phyloP scores from a whole-genome alignment of 1,284 basidiomycete species.

The Athelia psychrophila region DNA sequence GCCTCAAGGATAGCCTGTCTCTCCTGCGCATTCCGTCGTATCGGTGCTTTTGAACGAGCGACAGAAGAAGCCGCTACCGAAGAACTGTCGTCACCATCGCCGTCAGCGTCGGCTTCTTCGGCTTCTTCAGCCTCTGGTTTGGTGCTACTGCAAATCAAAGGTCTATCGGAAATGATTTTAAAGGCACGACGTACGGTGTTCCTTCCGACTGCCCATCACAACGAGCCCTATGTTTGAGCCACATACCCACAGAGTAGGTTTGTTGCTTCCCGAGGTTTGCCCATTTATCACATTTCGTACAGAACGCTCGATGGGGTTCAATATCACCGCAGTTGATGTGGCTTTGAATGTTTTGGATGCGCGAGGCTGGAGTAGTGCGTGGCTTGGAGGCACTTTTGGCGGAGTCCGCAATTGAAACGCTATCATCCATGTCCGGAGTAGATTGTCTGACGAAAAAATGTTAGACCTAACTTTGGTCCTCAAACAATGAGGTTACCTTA shows the following conservation, averaged over 20 bases:
- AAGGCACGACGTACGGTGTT: slow-evolving; percentile 14
- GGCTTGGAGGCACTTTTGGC: slow-evolving; percentile 34
- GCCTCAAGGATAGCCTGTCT: slow-evolving; percentile 48
- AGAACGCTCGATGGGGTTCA: slow-evolving; percentile 52
- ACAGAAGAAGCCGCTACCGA: slow-evolving; percentile 18
- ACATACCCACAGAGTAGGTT: slow-evolving; percentile 54
- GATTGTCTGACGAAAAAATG: background rate
- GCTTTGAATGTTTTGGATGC: slow-evolving; percentile 57
- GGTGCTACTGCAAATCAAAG: slow-evolving; percentile 1
- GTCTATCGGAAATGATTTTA: background rate
- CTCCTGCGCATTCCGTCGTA: slow-evolving; percentile 35
- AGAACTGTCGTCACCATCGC: slow-evolving; percentile 21
- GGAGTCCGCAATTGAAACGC: slow-evolving; percentile 46
- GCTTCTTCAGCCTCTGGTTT: slow-evolving; percentile 6
- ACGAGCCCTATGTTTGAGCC: slow-evolving; percentile 51
- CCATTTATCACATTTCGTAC: slow-evolving; percentile 51
- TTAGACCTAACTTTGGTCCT: slow-evolving; percentile 25
- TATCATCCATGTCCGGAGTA: slow-evolving; percentile 32
- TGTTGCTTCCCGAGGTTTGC: slow-evolving; percentile 50
- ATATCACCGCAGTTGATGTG: slow-evolving; percentile 52
- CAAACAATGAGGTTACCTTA: slow-evolving; percentile 12
- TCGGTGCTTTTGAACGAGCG: slow-evolving; percentile 12
- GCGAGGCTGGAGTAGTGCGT: slow-evolving; percentile 55
- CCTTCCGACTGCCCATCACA: slow-evolving; percentile 40
- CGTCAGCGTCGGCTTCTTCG: too few species aligned